These are phyloP conservation scores for Plasmodium relictum DNA, from an alignment of 169 alveolate genomes.

Conservation along the genomic window DNA sequence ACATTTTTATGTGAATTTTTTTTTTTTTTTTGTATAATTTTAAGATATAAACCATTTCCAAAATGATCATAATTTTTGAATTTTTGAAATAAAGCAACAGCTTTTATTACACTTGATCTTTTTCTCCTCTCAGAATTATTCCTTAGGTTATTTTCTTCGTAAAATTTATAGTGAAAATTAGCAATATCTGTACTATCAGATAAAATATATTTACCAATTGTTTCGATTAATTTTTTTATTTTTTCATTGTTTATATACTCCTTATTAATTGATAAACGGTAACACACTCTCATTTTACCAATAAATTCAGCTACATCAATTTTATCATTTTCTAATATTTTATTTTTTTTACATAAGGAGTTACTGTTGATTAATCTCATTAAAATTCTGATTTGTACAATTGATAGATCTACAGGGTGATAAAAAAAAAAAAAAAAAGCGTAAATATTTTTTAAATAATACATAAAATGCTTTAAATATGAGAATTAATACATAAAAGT, in stretches of 20 bases:
- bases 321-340: slow-evolving; percentile 73
- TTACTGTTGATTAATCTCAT: slow-evolving; percentile 86
- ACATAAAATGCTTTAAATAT: no score
- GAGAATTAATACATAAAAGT: no score
- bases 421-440: background rate
- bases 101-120: slow-evolving; percentile 89
- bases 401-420: slow-evolving; percentile 80
- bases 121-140: slow-evolving; percentile 76
- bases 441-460: no score
- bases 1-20: background rate
- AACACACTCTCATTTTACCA: slow-evolving; percentile 88
- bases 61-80: slow-evolving; percentile 87
- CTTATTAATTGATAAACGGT: slow-evolving; percentile 83
- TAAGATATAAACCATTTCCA: slow-evolving; percentile 74
- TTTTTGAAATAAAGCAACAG: slow-evolving; percentile 91
- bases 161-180: slow-evolving; percentile 86
- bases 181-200: slow-evolving; percentile 91
- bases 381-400: slow-evolving; percentile 89
- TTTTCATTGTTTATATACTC: slow-evolving; percentile 84
- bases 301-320: slow-evolving; percentile 90
- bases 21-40: background rate
- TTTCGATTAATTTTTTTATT: slow-evolving; percentile 87
- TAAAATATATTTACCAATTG: slow-evolving; percentile 87
- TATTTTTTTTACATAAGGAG: slow-evolving; percentile 82
- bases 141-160: slow-evolving; percentile 60